Base-by-base conservation (phyloP, 2,329 filamentous ascomycete species). In the Penicillium sp. region DNA sequence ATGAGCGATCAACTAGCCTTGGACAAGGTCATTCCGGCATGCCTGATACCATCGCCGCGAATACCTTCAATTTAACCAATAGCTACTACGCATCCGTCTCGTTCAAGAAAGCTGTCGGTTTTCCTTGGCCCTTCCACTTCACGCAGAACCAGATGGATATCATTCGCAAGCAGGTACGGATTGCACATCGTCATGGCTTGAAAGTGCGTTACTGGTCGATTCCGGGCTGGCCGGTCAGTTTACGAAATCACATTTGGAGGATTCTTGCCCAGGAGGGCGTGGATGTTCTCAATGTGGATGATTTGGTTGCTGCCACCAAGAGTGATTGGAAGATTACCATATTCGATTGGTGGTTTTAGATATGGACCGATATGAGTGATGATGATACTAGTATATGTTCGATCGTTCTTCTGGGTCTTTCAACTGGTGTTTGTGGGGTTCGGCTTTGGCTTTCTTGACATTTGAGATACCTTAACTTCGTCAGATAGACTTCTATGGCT, bases 211-310 rank as follows among this genome's bases (percentile, higher is more conserved):
- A 85, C 60, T 86, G 83, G 83, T 74, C 75, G 21, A 75, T 82
- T 10, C 83, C 83, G 0, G 71, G 66, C 49, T 86, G 83, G 83
- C 83, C 83, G 1, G 68, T 78, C 5, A 75, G 75, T 36, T 59
- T 83, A 65, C 69, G 83, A 40, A 82, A 85, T 62, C 75, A 78
- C 47, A 67, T 86, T 14, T 86, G 83, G 83, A 72, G 75, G 7
- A 70, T 82, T 18, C 65, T 86, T 16, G 75, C 81, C 10, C 69
- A 75, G 26, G 81, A 84, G 65, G 82, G 82, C 0, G 82, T 79
- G 10, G 82, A 84, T 64, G 75, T 82, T 37, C 62, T 86, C 48
- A 86, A 84, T 62, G 83, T 82, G 1, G 83, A 86, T 73, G 83
- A 86, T 65, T 62, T 86, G 56, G 67, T 67, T 43, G 77, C 70